Percentiles rank a stretch among this genome's conserved stretches.
phyloP scores from a whole-genome alignment of 306 rosid genomes.

The Astragalus glycyphyllos region DNA sequence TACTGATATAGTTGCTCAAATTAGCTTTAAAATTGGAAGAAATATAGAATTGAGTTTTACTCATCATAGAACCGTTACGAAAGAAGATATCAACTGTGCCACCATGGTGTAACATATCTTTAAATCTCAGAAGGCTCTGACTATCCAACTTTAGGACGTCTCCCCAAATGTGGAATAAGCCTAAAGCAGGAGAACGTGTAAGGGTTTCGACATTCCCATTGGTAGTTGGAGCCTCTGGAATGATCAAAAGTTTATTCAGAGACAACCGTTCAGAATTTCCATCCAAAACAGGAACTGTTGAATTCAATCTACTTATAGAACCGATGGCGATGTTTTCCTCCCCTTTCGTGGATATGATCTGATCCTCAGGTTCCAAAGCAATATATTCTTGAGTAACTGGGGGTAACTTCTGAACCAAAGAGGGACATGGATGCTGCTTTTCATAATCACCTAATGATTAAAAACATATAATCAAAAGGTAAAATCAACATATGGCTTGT shows the following conservation, averaged over 20 bases:
- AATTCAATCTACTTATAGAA: conserved; percentile 28
- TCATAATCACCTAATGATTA: conserved; percentile 40
- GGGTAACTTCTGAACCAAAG: conserved; percentile 30
- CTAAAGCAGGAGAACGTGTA: conserved; percentile 35
- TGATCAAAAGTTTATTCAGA: conserved; percentile 30
- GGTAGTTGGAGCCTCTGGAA: conserved; percentile 13
- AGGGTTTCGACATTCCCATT: conserved; percentile 17
- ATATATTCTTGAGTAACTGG: conserved; percentile 30
- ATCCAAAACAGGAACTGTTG: conserved; percentile 16
- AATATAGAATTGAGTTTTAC: conserved; percentile 3
- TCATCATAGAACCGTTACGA: conserved; percentile 17
- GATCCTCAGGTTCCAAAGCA: conserved; percentile 38
- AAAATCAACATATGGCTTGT: conserved; percentile 17
- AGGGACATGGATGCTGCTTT: conserved; percentile 37
- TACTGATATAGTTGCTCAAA: not conserved
- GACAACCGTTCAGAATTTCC: conserved; percentile 9
- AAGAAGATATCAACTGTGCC: conserved; percentile 24
- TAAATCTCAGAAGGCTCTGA: conserved; percentile 24
- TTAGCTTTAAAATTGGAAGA: conserved; percentile 18
- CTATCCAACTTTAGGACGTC: conserved; percentile 21
- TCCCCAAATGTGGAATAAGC: conserved; percentile 16
- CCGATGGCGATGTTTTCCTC: conserved; percentile 23
- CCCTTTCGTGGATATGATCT: conserved; percentile 13
- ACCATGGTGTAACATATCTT: not conserved
- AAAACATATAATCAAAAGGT: not conserved